Percentiles rank a stretch among this genome's conserved stretches.
These are phyloP conservation scores for Clarireedia hainanense DNA, from an alignment of 2,329 filamentous ascomycete species.

Conservation along the genomic window DNA sequence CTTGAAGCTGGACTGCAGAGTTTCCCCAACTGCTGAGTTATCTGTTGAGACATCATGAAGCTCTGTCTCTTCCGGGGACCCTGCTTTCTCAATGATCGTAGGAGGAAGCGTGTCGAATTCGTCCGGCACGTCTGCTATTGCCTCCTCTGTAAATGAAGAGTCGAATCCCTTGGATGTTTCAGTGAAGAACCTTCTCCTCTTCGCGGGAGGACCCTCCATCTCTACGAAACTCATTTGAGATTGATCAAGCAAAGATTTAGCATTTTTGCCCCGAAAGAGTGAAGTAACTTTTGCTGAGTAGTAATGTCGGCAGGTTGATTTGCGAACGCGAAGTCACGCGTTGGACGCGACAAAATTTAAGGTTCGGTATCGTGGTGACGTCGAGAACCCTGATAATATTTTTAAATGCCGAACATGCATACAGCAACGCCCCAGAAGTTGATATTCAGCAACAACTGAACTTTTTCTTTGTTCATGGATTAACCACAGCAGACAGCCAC, in stretches of 20 bases:
- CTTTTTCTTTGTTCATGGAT: not conserved
- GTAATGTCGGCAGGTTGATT: conserved; percentile 4
- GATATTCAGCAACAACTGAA: not conserved
- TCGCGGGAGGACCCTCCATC: conserved; percentile 37
- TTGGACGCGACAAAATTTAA: conserved; percentile 12
- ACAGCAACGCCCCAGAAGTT: not conserved
- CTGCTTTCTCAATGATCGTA: not conserved
- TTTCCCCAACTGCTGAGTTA: conserved; percentile 8
- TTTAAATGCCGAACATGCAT: not conserved
- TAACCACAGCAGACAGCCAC: not conserved
- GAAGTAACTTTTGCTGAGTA: not conserved
- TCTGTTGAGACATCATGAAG: not conserved
- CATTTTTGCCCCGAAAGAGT: not conserved
- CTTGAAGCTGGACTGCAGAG: conserved; percentile 36
- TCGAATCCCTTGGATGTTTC: conserved; percentile 27
- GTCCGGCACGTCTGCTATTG: conserved; percentile 15
- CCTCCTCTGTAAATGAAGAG: conserved; percentile 14
- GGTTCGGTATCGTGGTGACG: conserved; percentile 13
- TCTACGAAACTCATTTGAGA: conserved; percentile 18
- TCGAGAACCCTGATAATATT: conserved; percentile 4
- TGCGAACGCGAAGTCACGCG: conserved; percentile 20
- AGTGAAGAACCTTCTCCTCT: conserved; percentile 40
- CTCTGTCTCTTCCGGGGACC: not conserved
- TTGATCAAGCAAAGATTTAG: not conserved
- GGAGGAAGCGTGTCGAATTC: conserved; percentile 24